These are phyloP conservation scores for Graphiopsis chlorocephala DNA, from an alignment of 2,329 filamentous ascomycete genomes.

Conservation along the genomic window DNA sequence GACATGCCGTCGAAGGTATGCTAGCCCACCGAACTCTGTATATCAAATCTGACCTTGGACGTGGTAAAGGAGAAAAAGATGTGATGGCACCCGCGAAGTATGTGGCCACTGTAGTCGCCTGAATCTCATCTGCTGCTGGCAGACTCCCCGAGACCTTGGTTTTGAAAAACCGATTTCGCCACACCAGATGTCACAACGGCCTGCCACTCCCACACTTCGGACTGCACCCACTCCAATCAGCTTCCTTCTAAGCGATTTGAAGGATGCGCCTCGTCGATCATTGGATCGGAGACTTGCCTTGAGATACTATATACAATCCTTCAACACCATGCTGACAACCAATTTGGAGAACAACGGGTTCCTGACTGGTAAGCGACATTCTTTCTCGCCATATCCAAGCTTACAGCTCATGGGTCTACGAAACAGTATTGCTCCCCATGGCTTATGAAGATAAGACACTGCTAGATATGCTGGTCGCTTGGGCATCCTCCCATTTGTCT, in stretches of 20 bases:
- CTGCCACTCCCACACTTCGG: background rate
- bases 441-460: conserved; percentile 4
- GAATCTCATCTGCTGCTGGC: background rate
- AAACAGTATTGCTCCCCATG: conserved; percentile 11
- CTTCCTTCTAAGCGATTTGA: background rate
- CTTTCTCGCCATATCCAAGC: background rate
- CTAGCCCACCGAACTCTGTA: background rate
- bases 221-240: background rate
- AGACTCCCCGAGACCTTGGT: background rate
- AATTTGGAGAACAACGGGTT: conserved; percentile 14
- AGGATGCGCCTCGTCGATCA: background rate
- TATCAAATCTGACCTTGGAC: background rate
- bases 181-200: background rate
- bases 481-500: conserved; percentile 15
- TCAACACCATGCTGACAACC: conserved; percentile 3
- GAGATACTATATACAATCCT: conserved; percentile 13
- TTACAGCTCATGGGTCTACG: background rate
- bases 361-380: background rate
- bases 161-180: background rate
- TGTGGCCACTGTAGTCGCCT: background rate
- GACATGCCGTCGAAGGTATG: conserved; percentile 10
- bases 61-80: background rate
- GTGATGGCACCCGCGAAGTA: background rate
- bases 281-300: conserved; percentile 2
- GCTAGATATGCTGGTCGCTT: conserved; percentile 12